phyloP scores from a whole-genome alignment of 176 grass and related monocot genomes.

The Miscanthus lutarioriparius region DNA sequence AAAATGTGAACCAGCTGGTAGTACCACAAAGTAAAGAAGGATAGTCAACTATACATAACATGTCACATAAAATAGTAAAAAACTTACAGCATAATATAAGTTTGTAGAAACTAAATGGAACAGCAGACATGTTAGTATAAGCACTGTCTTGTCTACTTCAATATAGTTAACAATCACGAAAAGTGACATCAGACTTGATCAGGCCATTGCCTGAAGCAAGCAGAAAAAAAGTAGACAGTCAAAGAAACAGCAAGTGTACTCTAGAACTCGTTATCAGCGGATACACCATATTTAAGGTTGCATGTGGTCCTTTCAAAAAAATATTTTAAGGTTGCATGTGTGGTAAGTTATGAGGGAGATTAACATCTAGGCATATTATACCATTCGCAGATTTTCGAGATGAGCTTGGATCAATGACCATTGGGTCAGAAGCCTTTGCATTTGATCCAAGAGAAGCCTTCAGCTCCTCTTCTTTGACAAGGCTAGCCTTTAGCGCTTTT shows the following conservation, averaged over 20 bases:
- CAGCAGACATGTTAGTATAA: constrained; percentile 4
- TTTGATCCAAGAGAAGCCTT: constrained; percentile 67
- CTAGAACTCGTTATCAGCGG: neutral
- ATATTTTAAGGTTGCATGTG: neutral
- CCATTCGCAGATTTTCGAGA: constrained; percentile 67
- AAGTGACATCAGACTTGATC: neutral
- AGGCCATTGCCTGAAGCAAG: neutral
- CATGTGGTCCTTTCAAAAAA: neutral
- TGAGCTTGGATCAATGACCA: constrained; percentile 61
- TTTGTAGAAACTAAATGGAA: constrained; percentile 16
- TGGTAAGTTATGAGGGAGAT: neutral
- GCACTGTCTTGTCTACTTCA: constrained; percentile 6
- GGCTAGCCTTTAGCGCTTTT: constrained; percentile 66
- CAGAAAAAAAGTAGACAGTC: neutral
- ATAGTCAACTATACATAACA: constrained; percentile 26
- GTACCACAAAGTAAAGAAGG: constrained; percentile 45
- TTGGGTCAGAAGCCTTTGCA: constrained; percentile 62
- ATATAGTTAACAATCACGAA: constrained; percentile 20
- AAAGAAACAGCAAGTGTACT: neutral
- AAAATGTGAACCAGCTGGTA: constrained; percentile 50
- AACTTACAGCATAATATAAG: neutral
- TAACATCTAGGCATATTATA: constrained; percentile 30
- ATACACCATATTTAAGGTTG: neutral
- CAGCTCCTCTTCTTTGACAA: constrained; percentile 74
- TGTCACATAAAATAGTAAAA: constrained; percentile 15